Evolutionary conservation across 2,329 filamentous ascomycete genomes (phyloP).

Genomic region (Lachnellula subtilissima): DNA sequence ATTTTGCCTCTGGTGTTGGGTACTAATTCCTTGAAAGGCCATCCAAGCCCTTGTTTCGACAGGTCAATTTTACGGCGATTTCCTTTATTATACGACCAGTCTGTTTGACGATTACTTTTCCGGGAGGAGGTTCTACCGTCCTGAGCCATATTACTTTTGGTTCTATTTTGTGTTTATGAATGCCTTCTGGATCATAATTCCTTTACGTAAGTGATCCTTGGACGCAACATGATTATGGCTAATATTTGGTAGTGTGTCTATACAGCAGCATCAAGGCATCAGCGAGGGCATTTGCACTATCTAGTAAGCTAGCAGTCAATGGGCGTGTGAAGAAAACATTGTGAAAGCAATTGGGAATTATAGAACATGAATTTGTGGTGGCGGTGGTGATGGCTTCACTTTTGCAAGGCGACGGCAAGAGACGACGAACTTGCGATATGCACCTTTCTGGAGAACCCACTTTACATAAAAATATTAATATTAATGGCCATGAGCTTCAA

Average conservation of each 20-base stretch:
- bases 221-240: not conserved
- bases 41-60: slow-evolving; percentile 35
- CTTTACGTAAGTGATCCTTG: slow-evolving; percentile 41
- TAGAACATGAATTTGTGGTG: not conserved
- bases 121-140: slow-evolving; percentile 49
- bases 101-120: slow-evolving; percentile 42
- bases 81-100: slow-evolving; percentile 57
- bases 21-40: slow-evolving; percentile 16
- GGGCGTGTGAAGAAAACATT: slow-evolving; percentile 11
- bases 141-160: slow-evolving; percentile 59
- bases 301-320: slow-evolving; percentile 6
- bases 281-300: slow-evolving; percentile 18
- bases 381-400: not conserved
- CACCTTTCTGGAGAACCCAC: too few relatives aligned
- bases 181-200: slow-evolving; percentile 54
- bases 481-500: too few relatives aligned
- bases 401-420: not conserved
- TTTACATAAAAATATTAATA: too few relatives aligned
- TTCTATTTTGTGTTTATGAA: slow-evolving; percentile 60
- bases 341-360: not conserved
- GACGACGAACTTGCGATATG: not conserved
- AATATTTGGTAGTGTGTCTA: slow-evolving; percentile 17
- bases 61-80: slow-evolving; percentile 42
- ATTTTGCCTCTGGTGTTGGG: too few relatives aligned
- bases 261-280: slow-evolving; percentile 22